Conservation (phyloP, 1,139 yeast species). For the Scheffersomyces parashehatae region DNA sequence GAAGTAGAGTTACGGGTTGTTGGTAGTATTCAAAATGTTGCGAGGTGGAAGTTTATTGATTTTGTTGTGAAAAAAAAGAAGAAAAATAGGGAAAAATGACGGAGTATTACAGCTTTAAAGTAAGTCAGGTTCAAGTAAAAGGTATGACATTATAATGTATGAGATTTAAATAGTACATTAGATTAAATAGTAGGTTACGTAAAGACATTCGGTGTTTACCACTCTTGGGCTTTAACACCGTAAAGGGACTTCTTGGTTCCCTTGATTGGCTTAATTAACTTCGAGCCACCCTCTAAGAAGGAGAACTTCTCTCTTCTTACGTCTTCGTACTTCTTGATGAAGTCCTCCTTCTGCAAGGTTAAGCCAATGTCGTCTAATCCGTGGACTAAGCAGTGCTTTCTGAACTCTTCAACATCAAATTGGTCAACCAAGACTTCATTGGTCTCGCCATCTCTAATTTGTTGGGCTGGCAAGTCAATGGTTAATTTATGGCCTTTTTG, state of each 20-base stretch:
- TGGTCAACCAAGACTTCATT: slow-evolving; percentile 75
- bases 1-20: no score
- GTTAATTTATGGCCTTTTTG: slow-evolving; percentile 68
- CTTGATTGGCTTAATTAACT: slow-evolving; percentile 61
- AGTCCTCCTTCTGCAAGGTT: slow-evolving; percentile 85
- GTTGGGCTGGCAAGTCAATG: slow-evolving; percentile 84
- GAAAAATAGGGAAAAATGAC: no score
- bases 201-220: slow-evolving; percentile 41
- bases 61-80: no score
- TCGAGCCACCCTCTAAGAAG: slow-evolving; percentile 86
- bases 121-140: no score
- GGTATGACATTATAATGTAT: no score
- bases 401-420: slow-evolving; percentile 85
- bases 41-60: no score
- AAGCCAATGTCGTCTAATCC: slow-evolving; percentile 97
- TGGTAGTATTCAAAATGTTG: no score
- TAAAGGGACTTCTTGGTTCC: slow-evolving; percentile 70
- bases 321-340: slow-evolving; percentile 70
- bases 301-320: slow-evolving; percentile 78
- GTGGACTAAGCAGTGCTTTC: slow-evolving; percentile 90
- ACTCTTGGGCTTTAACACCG: slow-evolving; percentile 76
- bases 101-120: no score
- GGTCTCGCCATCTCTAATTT: slow-evolving; percentile 63
- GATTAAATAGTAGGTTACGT: background rate
- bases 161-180: background rate